Evolutionary conservation across 177 flowering plant genomes (phyloP).

Genomic region (Telopea speciosissima): DNA sequence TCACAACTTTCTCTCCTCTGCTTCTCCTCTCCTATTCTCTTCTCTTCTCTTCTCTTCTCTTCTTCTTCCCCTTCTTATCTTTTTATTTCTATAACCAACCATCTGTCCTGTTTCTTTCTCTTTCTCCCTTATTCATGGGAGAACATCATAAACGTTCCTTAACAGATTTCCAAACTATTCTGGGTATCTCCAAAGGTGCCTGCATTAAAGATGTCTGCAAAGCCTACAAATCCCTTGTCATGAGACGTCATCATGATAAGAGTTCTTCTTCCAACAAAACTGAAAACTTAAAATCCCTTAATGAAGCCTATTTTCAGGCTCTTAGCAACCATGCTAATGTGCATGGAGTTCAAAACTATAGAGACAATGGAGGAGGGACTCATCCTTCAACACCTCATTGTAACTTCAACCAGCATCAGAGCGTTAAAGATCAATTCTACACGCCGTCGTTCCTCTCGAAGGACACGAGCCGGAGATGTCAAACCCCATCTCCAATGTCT

Average conservation of each 20-base stretch:
- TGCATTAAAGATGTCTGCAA: slow-evolving; percentile 18
- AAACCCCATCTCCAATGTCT: slow-evolving; percentile 3
- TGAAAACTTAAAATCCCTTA: slow-evolving; percentile 9
- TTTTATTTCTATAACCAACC: slow-evolving; percentile 1
- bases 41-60: not conserved
- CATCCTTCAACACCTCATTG: slow-evolving; percentile 6
- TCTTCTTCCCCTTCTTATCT: slow-evolving; percentile 7
- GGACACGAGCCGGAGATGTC: slow-evolving; percentile 10
- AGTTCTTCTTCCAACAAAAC: not conserved
- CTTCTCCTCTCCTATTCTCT: not conserved
- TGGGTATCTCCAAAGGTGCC: slow-evolving; percentile 7
- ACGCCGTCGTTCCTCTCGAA: slow-evolving; percentile 1
- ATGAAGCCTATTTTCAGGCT: slow-evolving; percentile 18
- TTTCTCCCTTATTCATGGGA: slow-evolving; percentile 11
- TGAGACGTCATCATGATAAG: slow-evolving; percentile 19
- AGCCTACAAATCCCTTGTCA: slow-evolving; percentile 16
- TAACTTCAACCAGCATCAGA: slow-evolving; percentile 4
- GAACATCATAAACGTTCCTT: slow-evolving; percentile 5
- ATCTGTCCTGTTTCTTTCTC: not conserved
- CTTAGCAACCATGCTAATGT: slow-evolving; percentile 3
- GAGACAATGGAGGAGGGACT: not conserved
- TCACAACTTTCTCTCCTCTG: not conserved
- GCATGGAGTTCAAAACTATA: slow-evolving; percentile 1
- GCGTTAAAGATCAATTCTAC: slow-evolving; percentile 3
- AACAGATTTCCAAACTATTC: slow-evolving; percentile 11